Evolutionary conservation across 805 yeast species (phyloP).

Genomic region (Debaryomyces castellii): DNA sequence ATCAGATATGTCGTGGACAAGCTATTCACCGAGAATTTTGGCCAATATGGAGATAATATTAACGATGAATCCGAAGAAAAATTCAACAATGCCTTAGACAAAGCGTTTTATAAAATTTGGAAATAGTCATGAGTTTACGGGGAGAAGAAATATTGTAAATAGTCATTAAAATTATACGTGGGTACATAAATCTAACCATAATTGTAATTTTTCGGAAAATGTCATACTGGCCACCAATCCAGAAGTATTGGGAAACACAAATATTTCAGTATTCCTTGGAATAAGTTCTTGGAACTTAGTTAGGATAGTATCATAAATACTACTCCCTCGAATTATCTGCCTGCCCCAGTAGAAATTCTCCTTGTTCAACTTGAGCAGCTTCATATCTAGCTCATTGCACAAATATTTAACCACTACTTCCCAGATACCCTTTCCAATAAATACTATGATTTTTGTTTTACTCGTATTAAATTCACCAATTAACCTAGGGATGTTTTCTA

Average conservation of each 20-base stretch:
- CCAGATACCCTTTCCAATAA: slow-evolving; percentile 79
- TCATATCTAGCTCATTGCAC: slow-evolving; percentile 22
- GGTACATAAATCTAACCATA: slow-evolving; percentile 47
- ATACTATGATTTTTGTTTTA: slow-evolving; percentile 46
- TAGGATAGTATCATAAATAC: slow-evolving; percentile 14
- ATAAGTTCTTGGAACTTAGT: slow-evolving; percentile 12
- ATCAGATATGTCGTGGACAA: slow-evolving; percentile 37
- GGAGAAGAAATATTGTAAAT: no score
- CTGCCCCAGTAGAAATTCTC: slow-evolving; percentile 55
- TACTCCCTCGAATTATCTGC: slow-evolving; percentile 23
- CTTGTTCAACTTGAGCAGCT: slow-evolving; percentile 20
- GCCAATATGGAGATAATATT: slow-evolving; percentile 32
- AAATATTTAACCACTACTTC: slow-evolving; percentile 48
- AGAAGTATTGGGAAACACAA: slow-evolving; percentile 71
- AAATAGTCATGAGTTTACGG: slow-evolving; percentile 11
- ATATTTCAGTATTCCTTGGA: slow-evolving; percentile 28
- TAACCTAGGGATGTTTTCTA: slow-evolving; percentile 52
- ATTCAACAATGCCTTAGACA: slow-evolving; percentile 31
- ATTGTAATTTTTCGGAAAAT: slow-evolving; percentile 40
- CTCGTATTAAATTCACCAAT: slow-evolving; percentile 40
- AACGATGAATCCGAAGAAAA: slow-evolving; percentile 22
- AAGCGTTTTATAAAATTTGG: slow-evolving; percentile 33
- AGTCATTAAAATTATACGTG: slow-evolving; percentile 13
- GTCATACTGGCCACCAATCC: slow-evolving; percentile 61
- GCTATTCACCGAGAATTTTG: slow-evolving; percentile 35